Conservation (phyloP, 2,329 filamentous ascomycete genomes). For the Talaromyces islandicus region DNA sequence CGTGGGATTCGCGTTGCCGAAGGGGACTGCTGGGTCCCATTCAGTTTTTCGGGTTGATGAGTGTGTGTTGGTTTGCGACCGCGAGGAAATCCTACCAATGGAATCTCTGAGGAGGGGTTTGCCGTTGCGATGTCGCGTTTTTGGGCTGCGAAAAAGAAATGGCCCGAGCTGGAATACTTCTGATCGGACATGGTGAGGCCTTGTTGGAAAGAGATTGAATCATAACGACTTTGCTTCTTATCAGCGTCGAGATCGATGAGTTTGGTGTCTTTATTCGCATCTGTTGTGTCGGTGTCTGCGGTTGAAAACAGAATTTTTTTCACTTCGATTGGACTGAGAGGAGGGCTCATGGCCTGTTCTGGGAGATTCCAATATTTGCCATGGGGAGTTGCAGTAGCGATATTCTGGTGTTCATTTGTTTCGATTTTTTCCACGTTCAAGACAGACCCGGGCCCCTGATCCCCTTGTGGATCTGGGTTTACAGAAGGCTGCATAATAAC, state of each 20-base stretch:
- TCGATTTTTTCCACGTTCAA: background rate
- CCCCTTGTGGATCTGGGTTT: background rate
- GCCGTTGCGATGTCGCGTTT: background rate
- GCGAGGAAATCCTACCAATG: constrained; percentile 32
- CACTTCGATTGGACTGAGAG: constrained; percentile 35
- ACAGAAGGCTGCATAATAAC: background rate
- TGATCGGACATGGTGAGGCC: constrained; percentile 44
- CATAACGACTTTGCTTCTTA: constrained; percentile 40
- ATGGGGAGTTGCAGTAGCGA: background rate
- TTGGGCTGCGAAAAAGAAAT: constrained; percentile 34
- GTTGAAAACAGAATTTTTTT: constrained; percentile 41
- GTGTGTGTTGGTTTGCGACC: background rate
- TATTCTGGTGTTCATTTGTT: background rate
- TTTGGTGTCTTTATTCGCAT: constrained; percentile 6
- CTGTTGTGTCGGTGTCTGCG: constrained; percentile 1
- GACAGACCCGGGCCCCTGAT: background rate
- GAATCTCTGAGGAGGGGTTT: constrained; percentile 18
- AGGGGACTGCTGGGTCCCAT: background rate
- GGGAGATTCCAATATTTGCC: constrained; percentile 9
- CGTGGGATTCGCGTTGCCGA: background rate
- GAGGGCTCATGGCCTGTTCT: constrained; percentile 30
- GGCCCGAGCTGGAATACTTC: constrained; percentile 48
- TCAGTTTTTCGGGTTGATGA: background rate
- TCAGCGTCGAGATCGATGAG: constrained; percentile 14
- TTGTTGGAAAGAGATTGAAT: constrained; percentile 47